These are phyloP conservation scores for Bruguiera parviflora DNA, from an alignment of 345 rosid species.

Conservation along the genomic window DNA sequence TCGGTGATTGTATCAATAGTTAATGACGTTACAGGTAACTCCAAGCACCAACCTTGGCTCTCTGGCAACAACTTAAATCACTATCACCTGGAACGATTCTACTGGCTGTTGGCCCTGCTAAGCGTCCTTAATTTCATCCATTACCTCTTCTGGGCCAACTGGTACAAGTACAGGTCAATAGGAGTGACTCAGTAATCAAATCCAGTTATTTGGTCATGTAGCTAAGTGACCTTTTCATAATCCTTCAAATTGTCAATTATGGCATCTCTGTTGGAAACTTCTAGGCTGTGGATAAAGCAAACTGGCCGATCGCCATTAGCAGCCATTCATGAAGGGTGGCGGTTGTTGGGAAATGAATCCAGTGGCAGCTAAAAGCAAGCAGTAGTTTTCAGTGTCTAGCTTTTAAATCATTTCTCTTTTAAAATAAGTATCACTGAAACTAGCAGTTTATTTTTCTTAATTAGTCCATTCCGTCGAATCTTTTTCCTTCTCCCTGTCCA, in stretches of 20 bases:
- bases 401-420: too few species aligned
- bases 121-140: constrained; percentile 56
- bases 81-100: constrained; percentile 51
- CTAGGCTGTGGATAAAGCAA: not conserved
- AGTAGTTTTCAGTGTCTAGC: too few species aligned
- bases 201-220: not conserved
- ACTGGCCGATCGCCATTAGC: not conserved
- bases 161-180: constrained; percentile 49
- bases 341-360: not conserved
- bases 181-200: constrained; percentile 8
- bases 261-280: not conserved
- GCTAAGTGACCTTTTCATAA: not conserved
- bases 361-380: too few species aligned
- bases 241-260: not conserved
- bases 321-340: not conserved
- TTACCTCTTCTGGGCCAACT: constrained; percentile 60
- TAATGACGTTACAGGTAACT: constrained; percentile 44
- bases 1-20: constrained; percentile 60
- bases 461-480: too few species aligned
- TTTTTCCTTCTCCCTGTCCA: too few species aligned
- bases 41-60: constrained; percentile 51
- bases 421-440: too few species aligned
- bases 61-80: constrained; percentile 43
- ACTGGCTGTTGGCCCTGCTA: constrained; percentile 58
- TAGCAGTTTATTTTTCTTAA: too few species aligned